Evolutionary conservation across 305 asterid species (phyloP).

Genomic region (Nicotiana rustica): DNA sequence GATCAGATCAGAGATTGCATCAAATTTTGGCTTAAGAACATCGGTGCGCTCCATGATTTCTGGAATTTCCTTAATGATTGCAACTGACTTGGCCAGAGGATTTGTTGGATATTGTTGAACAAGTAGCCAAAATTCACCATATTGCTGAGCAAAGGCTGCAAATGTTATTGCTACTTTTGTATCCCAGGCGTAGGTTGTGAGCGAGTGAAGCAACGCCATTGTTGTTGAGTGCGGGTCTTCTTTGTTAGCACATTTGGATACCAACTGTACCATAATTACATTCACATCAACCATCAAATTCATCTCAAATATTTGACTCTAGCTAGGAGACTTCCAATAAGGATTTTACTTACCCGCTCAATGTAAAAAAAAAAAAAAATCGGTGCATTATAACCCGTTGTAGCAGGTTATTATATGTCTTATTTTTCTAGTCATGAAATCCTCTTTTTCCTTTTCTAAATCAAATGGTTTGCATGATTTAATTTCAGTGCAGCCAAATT

Average conservation of each 20-base stretch:
- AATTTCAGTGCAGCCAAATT: not conserved
- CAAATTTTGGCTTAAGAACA: constrained; percentile 51
- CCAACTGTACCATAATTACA: constrained; percentile 52
- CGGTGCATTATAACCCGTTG: too few species aligned
- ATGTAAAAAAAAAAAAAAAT: too few species aligned
- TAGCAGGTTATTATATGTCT: too few species aligned
- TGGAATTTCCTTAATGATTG: constrained; percentile 79
- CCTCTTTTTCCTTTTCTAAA: not conserved
- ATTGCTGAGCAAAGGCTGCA: constrained; percentile 82
- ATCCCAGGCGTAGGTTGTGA: constrained; percentile 80
- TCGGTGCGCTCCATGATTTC: constrained; percentile 57
- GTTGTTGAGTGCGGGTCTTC: constrained; percentile 75
- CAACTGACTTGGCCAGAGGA: constrained; percentile 75
- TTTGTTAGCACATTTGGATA: constrained; percentile 63
- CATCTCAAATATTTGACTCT: not conserved
- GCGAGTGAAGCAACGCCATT: constrained; percentile 65
- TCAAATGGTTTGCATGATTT: not conserved
- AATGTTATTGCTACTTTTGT: constrained; percentile 76
- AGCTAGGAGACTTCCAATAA: not conserved
- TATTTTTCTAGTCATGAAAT: not conserved
- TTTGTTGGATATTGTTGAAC: constrained; percentile 65
- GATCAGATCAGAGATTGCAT: constrained; percentile 52
- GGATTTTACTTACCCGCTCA: too few species aligned
- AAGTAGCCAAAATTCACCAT: constrained; percentile 90
- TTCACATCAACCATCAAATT: not conserved